Evolutionary conservation across 306 rosid species (phyloP).

Genomic region (Lagenaria siceraria): DNA sequence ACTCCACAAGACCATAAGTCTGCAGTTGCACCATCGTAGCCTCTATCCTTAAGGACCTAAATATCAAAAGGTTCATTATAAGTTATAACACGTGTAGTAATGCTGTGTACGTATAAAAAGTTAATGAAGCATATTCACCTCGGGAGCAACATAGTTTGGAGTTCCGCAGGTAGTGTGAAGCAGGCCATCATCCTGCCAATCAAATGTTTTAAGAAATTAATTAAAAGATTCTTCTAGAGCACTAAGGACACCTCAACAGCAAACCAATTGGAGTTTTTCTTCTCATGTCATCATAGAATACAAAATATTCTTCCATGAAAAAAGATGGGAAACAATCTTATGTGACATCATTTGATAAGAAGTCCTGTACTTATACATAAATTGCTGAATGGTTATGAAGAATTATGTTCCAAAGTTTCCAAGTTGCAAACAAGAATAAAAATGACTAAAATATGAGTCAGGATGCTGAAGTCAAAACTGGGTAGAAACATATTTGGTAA

Average conservation of each 20-base stretch:
- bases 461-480: neutral
- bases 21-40: constrained; percentile 93
- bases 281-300: neutral
- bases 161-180: constrained; percentile 99
- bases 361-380: neutral
- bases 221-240: neutral
- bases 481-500: neutral
- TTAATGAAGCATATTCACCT: constrained; percentile 31
- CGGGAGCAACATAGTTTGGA: constrained; percentile 98
- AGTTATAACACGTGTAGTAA: neutral
- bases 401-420: neutral
- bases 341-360: neutral
- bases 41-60: constrained; percentile 86
- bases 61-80: constrained; percentile 9
- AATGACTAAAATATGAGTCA: neutral
- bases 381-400: neutral
- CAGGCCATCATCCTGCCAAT: constrained; percentile 80
- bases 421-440: neutral
- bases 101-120: neutral
- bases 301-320: neutral
- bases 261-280: neutral
- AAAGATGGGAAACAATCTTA: neutral
- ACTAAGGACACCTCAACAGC: neutral
- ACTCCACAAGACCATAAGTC: constrained; percentile 99
- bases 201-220: constrained; percentile 10